A percentile compares a stretch with the other conserved stretches of the same genome.
phyloP scores from a whole-genome alignment of 2,329 filamentous ascomycete genomes.

The Ophiobolus disseminans region DNA sequence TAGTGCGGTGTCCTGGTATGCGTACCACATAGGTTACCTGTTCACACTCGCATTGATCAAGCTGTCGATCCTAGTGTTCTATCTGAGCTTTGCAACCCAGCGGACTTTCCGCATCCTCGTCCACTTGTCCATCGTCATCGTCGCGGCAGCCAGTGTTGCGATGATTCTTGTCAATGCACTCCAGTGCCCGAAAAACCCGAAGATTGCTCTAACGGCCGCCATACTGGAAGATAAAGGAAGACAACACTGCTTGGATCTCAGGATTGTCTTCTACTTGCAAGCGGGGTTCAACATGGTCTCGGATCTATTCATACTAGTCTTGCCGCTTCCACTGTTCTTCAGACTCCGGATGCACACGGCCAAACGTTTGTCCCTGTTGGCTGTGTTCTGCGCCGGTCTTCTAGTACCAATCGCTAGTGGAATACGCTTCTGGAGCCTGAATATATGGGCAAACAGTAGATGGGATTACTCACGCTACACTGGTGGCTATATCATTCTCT shows the following conservation, averaged over 20 bases:
- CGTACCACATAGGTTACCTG: conserved; percentile 36
- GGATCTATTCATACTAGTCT: conserved; percentile 28
- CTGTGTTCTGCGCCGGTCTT: conserved; percentile 31
- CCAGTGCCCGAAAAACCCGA: conserved; percentile 27
- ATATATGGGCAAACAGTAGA: conserved; percentile 22
- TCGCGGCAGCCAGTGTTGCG: conserved; percentile 14
- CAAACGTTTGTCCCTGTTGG: conserved; percentile 29
- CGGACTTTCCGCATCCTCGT: conserved; percentile 28
- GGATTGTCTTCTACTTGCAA: conserved; percentile 24
- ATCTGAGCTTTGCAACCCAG: conserved; percentile 32
- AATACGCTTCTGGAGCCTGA: conserved; percentile 26
- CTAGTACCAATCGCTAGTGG: conserved; percentile 29
- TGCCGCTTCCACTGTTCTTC: conserved; percentile 33
- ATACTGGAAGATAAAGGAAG: conserved; percentile 19
- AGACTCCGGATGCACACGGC: conserved; percentile 28
- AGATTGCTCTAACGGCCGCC: conserved; percentile 13
- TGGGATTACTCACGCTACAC: conserved; percentile 23
- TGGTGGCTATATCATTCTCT: conserved; percentile 33
- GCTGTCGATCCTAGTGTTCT: conserved; percentile 35
- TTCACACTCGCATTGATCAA: conserved; percentile 33
- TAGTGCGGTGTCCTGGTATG: conserved; percentile 30
- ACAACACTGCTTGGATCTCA: conserved; percentile 23
- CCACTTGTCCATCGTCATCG: conserved; percentile 19
- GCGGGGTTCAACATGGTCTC: conserved; percentile 34
- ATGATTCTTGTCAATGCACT: conserved; percentile 29